phyloP scores from a whole-genome alignment of 2,329 filamentous ascomycete species.

The Elsinoe arachidis region DNA sequence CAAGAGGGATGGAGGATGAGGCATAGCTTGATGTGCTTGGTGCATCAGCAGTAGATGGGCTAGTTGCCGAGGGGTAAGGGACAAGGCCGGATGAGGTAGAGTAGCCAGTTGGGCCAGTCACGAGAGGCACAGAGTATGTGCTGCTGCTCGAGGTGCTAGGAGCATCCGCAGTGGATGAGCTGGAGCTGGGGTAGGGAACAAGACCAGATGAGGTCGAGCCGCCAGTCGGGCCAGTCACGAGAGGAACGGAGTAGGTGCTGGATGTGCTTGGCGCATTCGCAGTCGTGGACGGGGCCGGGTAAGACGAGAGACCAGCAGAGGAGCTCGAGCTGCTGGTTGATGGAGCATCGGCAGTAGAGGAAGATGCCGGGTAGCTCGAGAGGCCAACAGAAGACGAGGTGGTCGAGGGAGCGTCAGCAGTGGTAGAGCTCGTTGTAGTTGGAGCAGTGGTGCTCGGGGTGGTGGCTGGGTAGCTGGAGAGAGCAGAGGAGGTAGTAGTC shows the following conservation, averaged over 20 bases:
- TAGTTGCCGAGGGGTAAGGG: not conserved
- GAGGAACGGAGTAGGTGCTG: conserved; percentile 13
- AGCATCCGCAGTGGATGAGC: conserved; percentile 13
- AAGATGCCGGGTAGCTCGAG: conserved; percentile 18
- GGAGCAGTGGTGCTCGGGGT: conserved; percentile 20
- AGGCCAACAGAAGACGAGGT: conserved; percentile 20
- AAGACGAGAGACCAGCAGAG: conserved; percentile 21
- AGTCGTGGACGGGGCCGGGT: conserved; percentile 17
- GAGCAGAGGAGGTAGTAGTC: conserved; percentile 12
- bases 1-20: conserved; percentile 6
- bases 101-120: conserved; percentile 12
- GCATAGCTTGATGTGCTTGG: not conserved
- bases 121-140: conserved; percentile 14
- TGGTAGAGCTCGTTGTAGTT: not conserved
- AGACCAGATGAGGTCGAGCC: conserved; percentile 1
- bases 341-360: conserved; percentile 12
- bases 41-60: conserved; percentile 12
- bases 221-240: conserved; percentile 12
- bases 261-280: conserved; percentile 4
- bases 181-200: conserved; percentile 6
- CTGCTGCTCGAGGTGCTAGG: conserved; percentile 9
- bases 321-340: conserved; percentile 18
- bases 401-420: conserved; percentile 14
- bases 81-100: not conserved
- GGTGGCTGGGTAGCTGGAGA: conserved; percentile 5